Percentiles rank a stretch among this genome's conserved stretches.
Evolutionary conservation across 1,284 basidiomycete species (phyloP).

Genomic region (Ceratobasidium sp.): DNA sequence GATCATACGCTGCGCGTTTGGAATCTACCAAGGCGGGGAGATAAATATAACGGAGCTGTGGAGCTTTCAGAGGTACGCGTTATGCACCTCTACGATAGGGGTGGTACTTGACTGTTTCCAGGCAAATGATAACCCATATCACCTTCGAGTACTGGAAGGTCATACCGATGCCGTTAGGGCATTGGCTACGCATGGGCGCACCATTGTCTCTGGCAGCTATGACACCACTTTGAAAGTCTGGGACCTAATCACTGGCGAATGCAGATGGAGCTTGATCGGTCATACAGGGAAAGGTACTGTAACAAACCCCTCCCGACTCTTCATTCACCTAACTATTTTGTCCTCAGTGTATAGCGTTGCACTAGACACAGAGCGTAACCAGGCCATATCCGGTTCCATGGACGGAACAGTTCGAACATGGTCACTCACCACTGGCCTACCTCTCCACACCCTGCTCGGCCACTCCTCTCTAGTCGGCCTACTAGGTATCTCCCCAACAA

Average conservation of each 20-base stretch:
- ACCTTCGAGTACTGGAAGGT: constrained; percentile 85
- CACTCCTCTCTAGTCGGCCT: constrained; percentile 92
- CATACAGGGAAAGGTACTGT: constrained; percentile 90
- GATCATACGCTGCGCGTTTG: constrained; percentile 93
- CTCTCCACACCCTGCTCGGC: constrained; percentile 82
- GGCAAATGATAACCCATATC: constrained; percentile 91
- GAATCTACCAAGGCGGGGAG: constrained; percentile 82
- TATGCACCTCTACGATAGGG: constrained; percentile 69
- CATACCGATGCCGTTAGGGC: constrained; percentile 93
- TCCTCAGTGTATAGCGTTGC: constrained; percentile 89
- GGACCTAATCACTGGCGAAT: constrained; percentile 89
- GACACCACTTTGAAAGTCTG: constrained; percentile 93
- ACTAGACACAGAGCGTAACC: constrained; percentile 85
- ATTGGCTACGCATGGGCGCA: constrained; percentile 89
- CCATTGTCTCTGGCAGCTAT: constrained; percentile 94
- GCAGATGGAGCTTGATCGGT: constrained; percentile 83
- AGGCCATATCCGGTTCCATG: constrained; percentile 93
- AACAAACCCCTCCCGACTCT: too few species aligned
- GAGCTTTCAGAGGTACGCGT: constrained; percentile 73
- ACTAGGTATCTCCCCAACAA: constrained; percentile 84
- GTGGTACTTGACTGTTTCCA: constrained; percentile 55
- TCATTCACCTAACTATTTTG: too few species aligned
- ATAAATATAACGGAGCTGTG: constrained; percentile 81
- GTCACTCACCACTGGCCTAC: constrained; percentile 81
- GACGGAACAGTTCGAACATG: constrained; percentile 95